Evolutionary conservation across 192 early-diverging fungal genomes (phyloP), one percentile per base, ranked within the genome.

Genomic region (Umbelopsis isabellina): DNA sequence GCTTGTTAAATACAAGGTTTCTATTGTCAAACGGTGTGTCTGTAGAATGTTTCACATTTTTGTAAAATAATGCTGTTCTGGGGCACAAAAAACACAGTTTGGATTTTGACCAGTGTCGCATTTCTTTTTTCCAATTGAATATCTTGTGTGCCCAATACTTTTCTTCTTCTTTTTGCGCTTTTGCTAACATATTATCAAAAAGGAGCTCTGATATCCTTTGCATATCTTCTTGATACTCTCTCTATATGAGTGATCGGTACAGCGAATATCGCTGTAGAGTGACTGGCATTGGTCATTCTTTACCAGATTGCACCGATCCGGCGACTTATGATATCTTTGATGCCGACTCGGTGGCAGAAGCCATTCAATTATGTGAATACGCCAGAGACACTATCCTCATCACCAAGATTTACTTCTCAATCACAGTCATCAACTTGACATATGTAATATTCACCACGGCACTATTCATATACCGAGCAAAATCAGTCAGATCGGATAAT

Each of bases 361-460:
- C 55, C 21, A 25, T 27, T 8, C 15, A 18, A 2, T 2, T 61
- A 35, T 61, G 55, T 30, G 13, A 61, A 18, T 61, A 35, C 12
- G 18, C 18, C 18, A 61, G 15, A 35, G 3, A 37, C 4, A 22
- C 23, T 4, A 16, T 61, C 13, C 12, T 61, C 15, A 18, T 61
- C 55, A 61, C 2, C 11, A 61, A 33, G 18, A 23, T 50, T 12
- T 72, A 72, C 48, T 66, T 72, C 51, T 33, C 37, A 2, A 20
- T 66, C 0, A 41, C 47, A 5, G 0, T 72, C 13, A 13, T 72
- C 41, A 72, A 72, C 49, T 44, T 45, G 2, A n/a, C 66, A 0
- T 74, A 69, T 53, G 33, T 74, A 15, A 49, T 74, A 1, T 21
- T 30, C 3, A 69, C 68, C 1, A 74, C 67, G 7, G 33, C 13